These are phyloP conservation scores for Ploettnerulaceae sp. DNA, from an alignment of 2,329 filamentous ascomycete genomes.

Conservation along the genomic window DNA sequence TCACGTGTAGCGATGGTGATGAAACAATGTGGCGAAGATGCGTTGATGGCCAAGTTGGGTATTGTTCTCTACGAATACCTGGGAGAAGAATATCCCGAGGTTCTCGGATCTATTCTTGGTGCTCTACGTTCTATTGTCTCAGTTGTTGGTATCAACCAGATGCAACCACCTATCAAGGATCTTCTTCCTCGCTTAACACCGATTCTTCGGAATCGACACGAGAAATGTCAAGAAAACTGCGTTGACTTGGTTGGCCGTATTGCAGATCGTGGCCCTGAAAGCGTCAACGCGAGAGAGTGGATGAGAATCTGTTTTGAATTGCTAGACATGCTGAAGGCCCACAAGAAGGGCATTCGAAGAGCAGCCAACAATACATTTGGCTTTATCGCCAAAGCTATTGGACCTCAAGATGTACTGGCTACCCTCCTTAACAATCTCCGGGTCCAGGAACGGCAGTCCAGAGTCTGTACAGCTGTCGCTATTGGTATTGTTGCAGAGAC, in stretches of 20 bases:
- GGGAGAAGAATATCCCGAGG: slow-evolving; percentile 97
- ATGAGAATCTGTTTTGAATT: slow-evolving; percentile 99
- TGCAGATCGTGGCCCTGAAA: slow-evolving; percentile 92
- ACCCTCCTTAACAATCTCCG: slow-evolving; percentile 94
- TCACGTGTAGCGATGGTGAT: slow-evolving; percentile 97
- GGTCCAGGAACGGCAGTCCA: slow-evolving; percentile 95
- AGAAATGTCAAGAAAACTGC: slow-evolving; percentile 98
- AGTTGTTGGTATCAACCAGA: slow-evolving; percentile 94
- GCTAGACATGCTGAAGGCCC: slow-evolving; percentile 97
- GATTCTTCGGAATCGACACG: slow-evolving; percentile 96
- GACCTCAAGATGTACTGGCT: slow-evolving; percentile 92
- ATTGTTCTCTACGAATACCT: slow-evolving; percentile 96
- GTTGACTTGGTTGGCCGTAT: slow-evolving; percentile 98
- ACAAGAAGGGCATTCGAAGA: slow-evolving; percentile 98
- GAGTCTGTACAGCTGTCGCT: slow-evolving; percentile 96
- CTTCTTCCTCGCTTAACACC: slow-evolving; percentile 90
- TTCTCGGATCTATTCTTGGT: slow-evolving; percentile 91
- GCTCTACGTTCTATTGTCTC: slow-evolving; percentile 95
- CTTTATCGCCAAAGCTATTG: slow-evolving; percentile 98
- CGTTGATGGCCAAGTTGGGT: slow-evolving; percentile 90
- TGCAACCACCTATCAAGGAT: slow-evolving; percentile 97
- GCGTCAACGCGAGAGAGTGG: slow-evolving; percentile 96
- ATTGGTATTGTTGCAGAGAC: slow-evolving; percentile 99
- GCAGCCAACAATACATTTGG: slow-evolving; percentile 99
- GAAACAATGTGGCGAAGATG: slow-evolving; percentile 97